Conservation (phyloP, 257 asterid species). For the Plantago major region DNA sequence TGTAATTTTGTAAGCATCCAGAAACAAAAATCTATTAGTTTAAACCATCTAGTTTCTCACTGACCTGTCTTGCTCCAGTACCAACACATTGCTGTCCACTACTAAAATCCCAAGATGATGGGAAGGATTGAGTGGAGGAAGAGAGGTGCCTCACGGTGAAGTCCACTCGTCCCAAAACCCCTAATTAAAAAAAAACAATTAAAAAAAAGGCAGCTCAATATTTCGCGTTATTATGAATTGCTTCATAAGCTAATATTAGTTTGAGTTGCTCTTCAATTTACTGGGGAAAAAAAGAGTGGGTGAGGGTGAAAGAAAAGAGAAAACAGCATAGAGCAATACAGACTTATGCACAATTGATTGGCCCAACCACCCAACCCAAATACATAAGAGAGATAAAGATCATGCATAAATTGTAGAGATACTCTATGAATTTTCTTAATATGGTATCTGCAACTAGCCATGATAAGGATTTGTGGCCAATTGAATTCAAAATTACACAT, state of each 20-base stretch:
- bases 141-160: slow-evolving; percentile 95
- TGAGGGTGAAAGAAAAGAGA: too few relatives aligned
- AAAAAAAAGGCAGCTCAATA: background rate
- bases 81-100: slow-evolving; percentile 70
- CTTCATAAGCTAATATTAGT: background rate
- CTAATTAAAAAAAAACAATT: slow-evolving; percentile 33
- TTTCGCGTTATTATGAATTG: slow-evolving; percentile 7
- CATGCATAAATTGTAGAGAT: too few relatives aligned
- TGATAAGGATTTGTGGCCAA: too few relatives aligned
- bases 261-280: background rate
- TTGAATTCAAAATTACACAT: too few relatives aligned
- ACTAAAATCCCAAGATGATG: slow-evolving; percentile 53
- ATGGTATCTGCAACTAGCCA: too few relatives aligned
- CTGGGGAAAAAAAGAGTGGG: too few relatives aligned
- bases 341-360: too few relatives aligned
- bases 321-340: too few relatives aligned
- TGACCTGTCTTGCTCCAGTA: slow-evolving; percentile 65
- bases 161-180: slow-evolving; percentile 90
- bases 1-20: slow-evolving; percentile 10
- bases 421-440: too few relatives aligned
- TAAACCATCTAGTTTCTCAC: slow-evolving; percentile 8
- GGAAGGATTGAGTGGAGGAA: slow-evolving; percentile 62
- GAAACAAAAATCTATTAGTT: slow-evolving; percentile 21
- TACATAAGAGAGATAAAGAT: too few relatives aligned
- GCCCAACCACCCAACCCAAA: too few relatives aligned